Conservation (phyloP, 2,329 filamentous ascomycete genomes). For the Cladophialophora psammophila region DNA sequence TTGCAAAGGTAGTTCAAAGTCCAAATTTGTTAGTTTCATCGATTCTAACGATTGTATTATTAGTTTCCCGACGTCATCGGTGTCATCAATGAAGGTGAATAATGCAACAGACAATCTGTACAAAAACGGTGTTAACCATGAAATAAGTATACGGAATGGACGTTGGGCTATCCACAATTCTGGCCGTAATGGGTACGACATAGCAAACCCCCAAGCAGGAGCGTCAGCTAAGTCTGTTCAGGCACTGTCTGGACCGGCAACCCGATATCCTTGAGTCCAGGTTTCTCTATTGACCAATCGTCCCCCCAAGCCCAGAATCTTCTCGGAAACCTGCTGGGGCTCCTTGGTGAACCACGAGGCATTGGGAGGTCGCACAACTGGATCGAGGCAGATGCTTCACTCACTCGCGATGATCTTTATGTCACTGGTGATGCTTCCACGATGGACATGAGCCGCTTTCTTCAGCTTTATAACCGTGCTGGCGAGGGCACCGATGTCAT, state of each 20-base stretch:
- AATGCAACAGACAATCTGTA: background rate
- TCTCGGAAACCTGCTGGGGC: slow-evolving; percentile 53
- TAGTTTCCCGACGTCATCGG: slow-evolving; percentile 46
- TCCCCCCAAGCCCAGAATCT: slow-evolving; percentile 50
- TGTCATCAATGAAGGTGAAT: slow-evolving; percentile 47
- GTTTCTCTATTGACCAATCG: slow-evolving; percentile 62
- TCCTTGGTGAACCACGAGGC: slow-evolving; percentile 57
- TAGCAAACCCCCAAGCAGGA: background rate
- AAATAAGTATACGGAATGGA: slow-evolving; percentile 57
- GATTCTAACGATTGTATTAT: background rate
- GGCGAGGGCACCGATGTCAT: slow-evolving; percentile 45
- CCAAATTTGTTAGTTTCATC: background rate
- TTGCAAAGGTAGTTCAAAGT: slow-evolving; percentile 33
- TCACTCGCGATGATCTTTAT: slow-evolving; percentile 63
- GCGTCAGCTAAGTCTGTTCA: slow-evolving; percentile 6
- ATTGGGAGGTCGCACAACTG: slow-evolving; percentile 63
- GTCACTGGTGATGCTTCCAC: slow-evolving; percentile 58
- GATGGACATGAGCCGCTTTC: slow-evolving; percentile 62
- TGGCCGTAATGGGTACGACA: slow-evolving; percentile 51
- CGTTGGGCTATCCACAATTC: slow-evolving; percentile 51
- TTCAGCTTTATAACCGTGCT: slow-evolving; percentile 55
- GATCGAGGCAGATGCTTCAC: slow-evolving; percentile 62
- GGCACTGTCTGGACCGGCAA: slow-evolving; percentile 59
- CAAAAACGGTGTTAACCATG: slow-evolving; percentile 14
- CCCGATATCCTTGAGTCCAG: slow-evolving; percentile 57